Evolutionary conservation across 208 protist species (phyloP), one percentile per base, ranked within the genome.

Genomic region (Crithidia sp.): DNA sequence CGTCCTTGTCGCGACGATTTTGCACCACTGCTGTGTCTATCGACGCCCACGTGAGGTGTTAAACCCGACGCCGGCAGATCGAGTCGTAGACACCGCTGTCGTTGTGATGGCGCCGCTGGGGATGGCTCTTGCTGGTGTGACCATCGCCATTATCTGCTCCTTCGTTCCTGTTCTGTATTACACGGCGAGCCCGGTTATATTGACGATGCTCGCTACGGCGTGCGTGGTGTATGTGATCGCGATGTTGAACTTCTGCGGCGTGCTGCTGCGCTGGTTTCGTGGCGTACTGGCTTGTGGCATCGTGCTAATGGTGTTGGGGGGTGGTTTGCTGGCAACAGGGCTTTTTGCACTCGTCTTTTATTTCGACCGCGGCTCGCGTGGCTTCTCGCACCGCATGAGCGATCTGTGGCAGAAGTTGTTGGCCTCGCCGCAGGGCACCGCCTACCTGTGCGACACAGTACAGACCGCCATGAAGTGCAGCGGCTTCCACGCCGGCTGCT

Each of bases 401-500:
- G 40, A 7, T 6, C 45, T 79, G 52, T 90, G 86, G 86, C 43
- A 55, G 41, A 39, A 55, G n/a, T 58, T 64, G 4, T 49, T 79
- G 14, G 58, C 76, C 8, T 57, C 67, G 0, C 41, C 10, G 55
- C 36, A 28, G 5, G 71, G 72, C n/a, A 72, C 56, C 28, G n/a
- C 0, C 19, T 75, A 74, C 56, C 17, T 90, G 14, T 82, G 77
- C 59, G 40, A 58, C 41, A 71, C 39, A 3, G 63, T 87, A 36
- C 83, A 91, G 71, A 68, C 73, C 10, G 39, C 70, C 2, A 55
- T 88, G 53, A 49, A 76, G 52, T 91, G 87, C 71, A 91, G 87
- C 68, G 87, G 87, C 36, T 91, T 81, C 57, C 80, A 84, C 70
- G 72, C 74, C 10, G 72, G 73, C 55, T 91, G 87, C 77, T 79